These are phyloP conservation scores for Ophiocytium majus DNA, from an alignment of 352 stramenopile species.

Conservation along the genomic window DNA sequence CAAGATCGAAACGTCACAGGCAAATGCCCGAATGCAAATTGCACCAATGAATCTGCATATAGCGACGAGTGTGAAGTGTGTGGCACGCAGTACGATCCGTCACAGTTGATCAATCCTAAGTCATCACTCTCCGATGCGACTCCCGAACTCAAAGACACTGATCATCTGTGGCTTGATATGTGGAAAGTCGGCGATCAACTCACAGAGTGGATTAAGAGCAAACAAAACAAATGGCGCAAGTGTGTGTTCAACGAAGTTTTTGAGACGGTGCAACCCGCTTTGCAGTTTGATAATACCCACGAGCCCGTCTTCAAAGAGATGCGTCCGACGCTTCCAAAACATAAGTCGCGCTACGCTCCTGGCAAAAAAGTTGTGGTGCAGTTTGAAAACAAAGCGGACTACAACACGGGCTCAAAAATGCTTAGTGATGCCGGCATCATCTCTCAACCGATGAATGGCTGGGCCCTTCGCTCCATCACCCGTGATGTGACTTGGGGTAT, in stretches of 20 bases:
- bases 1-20: neutral
- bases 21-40: constrained; percentile 2
- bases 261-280: neutral
- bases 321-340: neutral
- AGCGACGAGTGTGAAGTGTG: neutral
- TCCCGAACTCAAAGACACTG: constrained; percentile 1
- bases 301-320: constrained; percentile 9
- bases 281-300: neutral
- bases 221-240: constrained; percentile 14
- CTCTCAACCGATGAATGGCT: neutral
- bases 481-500: constrained; percentile 12
- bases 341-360: neutral
- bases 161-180: constrained; percentile 4
- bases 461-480: neutral
- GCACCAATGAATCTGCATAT: constrained; percentile 6
- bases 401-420: neutral
- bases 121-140: constrained; percentile 5
- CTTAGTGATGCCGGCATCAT: neutral
- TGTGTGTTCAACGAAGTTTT: constrained; percentile 14
- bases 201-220: neutral
- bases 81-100: constrained; percentile 7
- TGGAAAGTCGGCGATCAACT: neutral
- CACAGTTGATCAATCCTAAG: neutral
- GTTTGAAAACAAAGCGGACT: constrained; percentile 15
- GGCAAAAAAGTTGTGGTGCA: neutral